Percentiles rank a stretch among this genome's conserved stretches.
Conservation (phyloP, 1,139 yeast genomes). For the Pichia sp. region DNA sequence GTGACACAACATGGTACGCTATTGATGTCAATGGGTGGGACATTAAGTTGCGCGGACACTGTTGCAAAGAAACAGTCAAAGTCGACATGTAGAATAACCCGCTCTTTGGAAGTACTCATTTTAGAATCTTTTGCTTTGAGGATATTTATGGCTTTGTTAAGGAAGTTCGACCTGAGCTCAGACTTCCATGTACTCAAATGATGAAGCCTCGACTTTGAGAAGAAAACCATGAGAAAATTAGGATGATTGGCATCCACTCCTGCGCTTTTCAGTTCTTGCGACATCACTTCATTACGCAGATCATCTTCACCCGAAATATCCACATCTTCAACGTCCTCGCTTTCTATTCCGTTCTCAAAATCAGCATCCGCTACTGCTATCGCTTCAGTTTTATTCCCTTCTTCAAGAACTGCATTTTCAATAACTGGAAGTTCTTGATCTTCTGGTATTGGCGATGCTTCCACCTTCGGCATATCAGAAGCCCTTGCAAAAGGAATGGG, state of each 20-base stretch:
- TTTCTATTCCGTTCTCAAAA: constrained; percentile 5
- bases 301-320: constrained; percentile 6
- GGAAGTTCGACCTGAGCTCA: constrained; percentile 56
- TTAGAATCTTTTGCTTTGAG: constrained; percentile 6
- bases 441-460: background rate
- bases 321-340: constrained; percentile 3
- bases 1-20: constrained; percentile 75
- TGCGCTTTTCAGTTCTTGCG: constrained; percentile 8
- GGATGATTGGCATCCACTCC: constrained; percentile 67
- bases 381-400: constrained; percentile 3
- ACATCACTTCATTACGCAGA: constrained; percentile 7
- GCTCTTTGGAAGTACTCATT: background rate
- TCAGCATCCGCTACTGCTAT: constrained; percentile 6
- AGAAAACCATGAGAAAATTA: constrained; percentile 61
- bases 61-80: constrained; percentile 93
- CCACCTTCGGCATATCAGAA: background rate
- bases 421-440: background rate
- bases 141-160: constrained; percentile 33
- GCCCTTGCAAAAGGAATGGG: constrained; percentile 1
- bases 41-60: constrained; percentile 55
- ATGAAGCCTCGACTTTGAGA: constrained; percentile 77
- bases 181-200: constrained; percentile 86
- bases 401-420: background rate
- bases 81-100: constrained; percentile 68
- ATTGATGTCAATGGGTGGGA: constrained; percentile 47